Base-by-base conservation (phyloP, 768 basidiomycete genomes). In the Amanita muscaria region DNA sequence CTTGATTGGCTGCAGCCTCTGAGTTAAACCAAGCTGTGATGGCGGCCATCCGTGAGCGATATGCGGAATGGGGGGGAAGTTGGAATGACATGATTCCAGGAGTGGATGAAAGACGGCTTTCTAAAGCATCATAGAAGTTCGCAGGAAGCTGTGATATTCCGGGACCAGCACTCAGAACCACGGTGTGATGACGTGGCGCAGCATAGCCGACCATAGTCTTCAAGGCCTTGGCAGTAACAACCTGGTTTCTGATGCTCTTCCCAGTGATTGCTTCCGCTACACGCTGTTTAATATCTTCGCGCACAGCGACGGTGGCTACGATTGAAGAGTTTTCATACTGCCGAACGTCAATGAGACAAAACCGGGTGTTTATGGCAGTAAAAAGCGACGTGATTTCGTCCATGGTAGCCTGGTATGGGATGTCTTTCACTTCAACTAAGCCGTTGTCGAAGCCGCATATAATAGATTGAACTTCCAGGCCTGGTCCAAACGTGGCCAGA, bases 1-100 rank as follows among this genome's bases (percentile, higher is more conserved):
- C 70, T 1, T 49, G 39, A 33, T 73, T 64, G 3, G 76, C 76
- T 4, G 62, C 64, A n/a, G 74, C 72, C 67, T 71, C 72, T 11
- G 66, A 35, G 12, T 44, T 23, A 11, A 44, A 36, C 8, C 10
- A 18, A 10, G 43, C 43, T 9, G n/a, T n/a, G n/a, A 19, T 14
- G 3, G 42, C 42, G 10, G 22, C 23, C 3, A 32, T 25, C 11
- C 16, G 24, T 34, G 21, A 14, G n/a, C 42, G 25, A 11, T 22
- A 30, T 10, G 30, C 8, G n/a, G 12, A 10, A n/a, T 31, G 22
- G 12, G 33, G 11, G 18, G 34, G 32, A 16, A 44, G 25, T 5
- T 35, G n/a, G n/a, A 29, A 44, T 6, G 34, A 44, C n/a, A 36
- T 36, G 8, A 35, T 5, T 24, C 43, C 43, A 15, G 43, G 9